A percentile compares a stretch with the other conserved stretches of the same genome.
phyloP scores from a whole-genome alignment of 208 protist species.

The Wallacemonas sp. region DNA sequence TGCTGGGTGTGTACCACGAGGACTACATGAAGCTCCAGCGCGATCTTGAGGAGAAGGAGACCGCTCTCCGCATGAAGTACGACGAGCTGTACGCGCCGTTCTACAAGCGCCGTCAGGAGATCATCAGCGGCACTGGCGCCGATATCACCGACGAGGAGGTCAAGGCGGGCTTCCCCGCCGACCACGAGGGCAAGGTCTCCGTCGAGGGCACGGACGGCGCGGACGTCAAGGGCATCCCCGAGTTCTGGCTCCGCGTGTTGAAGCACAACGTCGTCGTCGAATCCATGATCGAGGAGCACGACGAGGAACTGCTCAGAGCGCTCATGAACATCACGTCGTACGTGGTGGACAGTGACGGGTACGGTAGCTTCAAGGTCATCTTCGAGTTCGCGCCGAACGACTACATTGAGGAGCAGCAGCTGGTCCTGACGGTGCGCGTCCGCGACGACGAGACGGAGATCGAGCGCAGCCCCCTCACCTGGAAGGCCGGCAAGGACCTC shows the following conservation, averaged over 20 bases:
- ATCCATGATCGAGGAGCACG: constrained; percentile 71
- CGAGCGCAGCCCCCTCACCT: constrained; percentile 62
- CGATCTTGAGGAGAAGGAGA: constrained; percentile 69
- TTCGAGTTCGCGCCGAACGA: constrained; percentile 87
- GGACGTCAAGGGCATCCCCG: constrained; percentile 37
- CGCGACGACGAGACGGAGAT: constrained; percentile 45
- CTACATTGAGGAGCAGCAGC: constrained; percentile 70
- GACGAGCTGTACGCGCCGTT: constrained; percentile 67
- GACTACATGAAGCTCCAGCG: constrained; percentile 60
- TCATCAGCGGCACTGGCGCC: constrained; percentile 57
- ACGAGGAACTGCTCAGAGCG: constrained; percentile 68
- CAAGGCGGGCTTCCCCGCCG: constrained; percentile 62
- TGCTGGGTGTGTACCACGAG: constrained; percentile 75
- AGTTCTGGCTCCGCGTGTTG: constrained; percentile 81
- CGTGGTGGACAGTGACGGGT: constrained; percentile 47
- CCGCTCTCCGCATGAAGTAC: constrained; percentile 65
- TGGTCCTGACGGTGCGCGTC: constrained; percentile 58
- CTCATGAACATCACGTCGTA: constrained; percentile 63
- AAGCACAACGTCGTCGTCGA: constrained; percentile 65
- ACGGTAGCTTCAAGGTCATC: constrained; percentile 67
- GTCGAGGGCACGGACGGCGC: constrained; percentile 30
- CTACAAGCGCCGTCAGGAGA: constrained; percentile 68
- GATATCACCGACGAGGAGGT: constrained; percentile 70
- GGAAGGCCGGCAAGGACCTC: constrained; percentile 82
- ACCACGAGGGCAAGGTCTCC: constrained; percentile 53